Base-by-base conservation (phyloP, 1,139 yeast species). In the Blastobotrys persicus region DNA sequence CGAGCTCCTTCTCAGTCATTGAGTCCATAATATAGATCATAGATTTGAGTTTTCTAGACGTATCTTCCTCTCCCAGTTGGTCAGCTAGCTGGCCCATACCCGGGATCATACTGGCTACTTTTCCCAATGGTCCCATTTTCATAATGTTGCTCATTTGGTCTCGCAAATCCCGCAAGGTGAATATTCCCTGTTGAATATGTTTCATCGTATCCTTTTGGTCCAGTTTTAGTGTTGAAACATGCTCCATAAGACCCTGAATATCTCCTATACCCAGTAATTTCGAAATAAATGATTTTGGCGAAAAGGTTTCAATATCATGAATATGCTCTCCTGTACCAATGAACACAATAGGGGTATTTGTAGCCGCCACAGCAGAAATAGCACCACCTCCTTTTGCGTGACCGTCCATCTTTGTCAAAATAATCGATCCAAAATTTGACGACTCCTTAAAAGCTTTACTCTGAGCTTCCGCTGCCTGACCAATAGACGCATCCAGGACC, bases 381-480 rank as follows among this genome's bases (percentile, higher is more conserved):
- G 98, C 98, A 75, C 98, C 98, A 72, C 98, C 98, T 66, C 98
- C 98, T 70, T 87, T 92, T 37, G 98, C 98, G 65, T 92, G 98
- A 44, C 98, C 98, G 68, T 92, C 98, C 95, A 92, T 85, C 68
- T 92, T 92, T 26, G 98, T 92, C 65, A 92, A 77, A 54, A 92
- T 86, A 57, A 92, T 92, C 20, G 98, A 91, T 63, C 98, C 98
- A 64, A 92, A 92, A 63, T 92, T 83, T 2, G 97, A 77, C 39
- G 92, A 81, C 49, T 89, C 97, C 68, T 92, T 92, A 73, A 92
- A 92, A 1, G 98, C 98, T 62, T 78, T 79, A 5, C 96, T 89
- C 71, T 92, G 98, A 5, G 86, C 78, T 71, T 92, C 97, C 1
- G 98, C 98, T 4, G 98, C 97, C 71, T 92, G 98, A 65, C 98